A percentile compares a stretch with the other conserved stretches of the same genome.
These are phyloP conservation scores for Termitomyces sp. DNA, from an alignment of 768 basidiomycete genomes.

Conservation along the genomic window DNA sequence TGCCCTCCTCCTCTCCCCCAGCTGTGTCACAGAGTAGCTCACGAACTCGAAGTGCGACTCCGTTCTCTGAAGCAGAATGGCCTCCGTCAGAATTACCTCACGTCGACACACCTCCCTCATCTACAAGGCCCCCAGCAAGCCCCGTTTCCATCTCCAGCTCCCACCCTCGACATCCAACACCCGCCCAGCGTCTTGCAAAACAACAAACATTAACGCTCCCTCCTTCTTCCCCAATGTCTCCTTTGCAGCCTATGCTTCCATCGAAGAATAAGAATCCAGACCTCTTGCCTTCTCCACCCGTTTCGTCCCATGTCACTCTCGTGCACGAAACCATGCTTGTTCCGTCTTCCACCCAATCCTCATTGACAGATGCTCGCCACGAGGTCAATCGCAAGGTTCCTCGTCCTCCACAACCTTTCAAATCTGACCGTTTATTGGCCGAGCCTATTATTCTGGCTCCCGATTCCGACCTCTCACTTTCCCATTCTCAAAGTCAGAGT, in stretches of 20 bases:
- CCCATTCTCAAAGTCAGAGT: conserved; percentile 30
- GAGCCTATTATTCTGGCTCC: conserved; percentile 48
- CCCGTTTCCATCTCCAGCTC: conserved; percentile 11
- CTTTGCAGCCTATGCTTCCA: background rate
- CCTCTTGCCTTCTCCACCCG: conserved; percentile 2
- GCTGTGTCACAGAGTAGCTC: background rate
- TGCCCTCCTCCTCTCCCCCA: conserved; percentile 3
- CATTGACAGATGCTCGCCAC: conserved; percentile 14
- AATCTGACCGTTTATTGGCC: conserved; percentile 18
- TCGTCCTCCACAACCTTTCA: conserved; percentile 33
- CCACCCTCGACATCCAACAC: conserved; percentile 27
- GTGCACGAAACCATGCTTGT: conserved; percentile 12
- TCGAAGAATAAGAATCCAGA: background rate
- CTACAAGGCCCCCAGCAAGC: background rate
- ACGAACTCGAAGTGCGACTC: conserved; percentile 15
- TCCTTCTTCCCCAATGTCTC: conserved; percentile 3
- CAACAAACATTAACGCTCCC: background rate
- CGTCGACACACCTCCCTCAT: background rate
- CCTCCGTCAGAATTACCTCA: conserved; percentile 6
- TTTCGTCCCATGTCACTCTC: background rate
- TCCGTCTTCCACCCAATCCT: background rate
- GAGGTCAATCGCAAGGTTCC: conserved; percentile 43
- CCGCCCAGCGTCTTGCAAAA: conserved; percentile 25
- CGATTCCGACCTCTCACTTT: conserved; percentile 49
- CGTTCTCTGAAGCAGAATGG: conserved; percentile 13